Evolutionary conservation across 2,329 filamentous ascomycete genomes (phyloP).

Genomic region (Xylariaceae sp.): DNA sequence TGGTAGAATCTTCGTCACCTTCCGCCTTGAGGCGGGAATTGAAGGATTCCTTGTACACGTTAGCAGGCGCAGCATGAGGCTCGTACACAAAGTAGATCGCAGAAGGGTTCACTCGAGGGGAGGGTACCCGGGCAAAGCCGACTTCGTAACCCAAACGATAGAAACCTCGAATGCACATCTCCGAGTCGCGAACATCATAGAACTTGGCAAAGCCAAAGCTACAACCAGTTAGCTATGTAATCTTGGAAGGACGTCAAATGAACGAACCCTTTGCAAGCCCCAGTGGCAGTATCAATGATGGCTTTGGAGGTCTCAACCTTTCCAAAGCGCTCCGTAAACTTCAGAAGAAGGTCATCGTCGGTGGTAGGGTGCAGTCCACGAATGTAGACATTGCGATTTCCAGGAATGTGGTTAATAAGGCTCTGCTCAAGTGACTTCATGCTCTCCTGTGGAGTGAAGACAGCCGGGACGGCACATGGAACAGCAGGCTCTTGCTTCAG

Average conservation of each 20-base stretch:
- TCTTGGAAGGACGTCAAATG: neutral
- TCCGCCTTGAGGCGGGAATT: conserved; percentile 97
- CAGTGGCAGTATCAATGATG: conserved; percentile 91
- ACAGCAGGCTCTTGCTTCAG: conserved; percentile 75
- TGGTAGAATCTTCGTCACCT: conserved; percentile 83
- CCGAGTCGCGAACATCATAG: conserved; percentile 78
- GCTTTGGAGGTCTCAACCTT: conserved; percentile 96
- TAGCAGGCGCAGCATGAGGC: conserved; percentile 1
- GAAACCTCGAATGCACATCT: conserved; percentile 94
- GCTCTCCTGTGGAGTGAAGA: conserved; percentile 78
- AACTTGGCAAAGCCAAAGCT: conserved; percentile 99
- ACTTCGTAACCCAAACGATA: conserved; percentile 94
- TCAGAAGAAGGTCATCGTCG: conserved; percentile 81
- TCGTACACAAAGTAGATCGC: conserved; percentile 1
- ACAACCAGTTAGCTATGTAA: conserved; percentile 24
- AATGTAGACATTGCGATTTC: conserved; percentile 98
- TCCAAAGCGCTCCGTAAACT: conserved; percentile 83
- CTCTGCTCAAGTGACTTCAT: conserved; percentile 91
- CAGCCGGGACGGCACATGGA: conserved; percentile 83
- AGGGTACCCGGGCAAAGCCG: conserved; percentile 82
- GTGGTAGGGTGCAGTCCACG: conserved; percentile 93
- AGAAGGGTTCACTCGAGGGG: conserved; percentile 3
- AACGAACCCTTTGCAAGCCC: conserved; percentile 89
- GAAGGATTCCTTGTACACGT: conserved; percentile 73
- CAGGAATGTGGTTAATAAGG: conserved; percentile 83